Evolutionary conservation across 2,329 filamentous ascomycete species (phyloP), one percentile per base, ranked within the genome.

Genomic region (Alternaria angustiovoidea): DNA sequence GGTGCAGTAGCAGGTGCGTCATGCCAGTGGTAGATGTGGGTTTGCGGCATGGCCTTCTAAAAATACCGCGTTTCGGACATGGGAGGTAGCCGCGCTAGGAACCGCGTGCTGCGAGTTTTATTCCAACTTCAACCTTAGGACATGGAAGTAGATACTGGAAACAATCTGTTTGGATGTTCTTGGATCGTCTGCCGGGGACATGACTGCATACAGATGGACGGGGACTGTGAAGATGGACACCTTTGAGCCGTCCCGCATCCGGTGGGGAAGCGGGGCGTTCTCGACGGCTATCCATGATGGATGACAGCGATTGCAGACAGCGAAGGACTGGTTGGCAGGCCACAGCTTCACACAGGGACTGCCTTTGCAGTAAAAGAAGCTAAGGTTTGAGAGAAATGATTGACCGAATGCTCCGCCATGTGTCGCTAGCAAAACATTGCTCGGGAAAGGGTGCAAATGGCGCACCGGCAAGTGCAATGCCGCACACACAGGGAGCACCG

Each of bases 1-100:
- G 55, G 54, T 59, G 59, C 48, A 59, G 57, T 51, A 49, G 49
- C 54, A 59, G 63, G 53, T 67, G 62, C 64, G 56, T 65, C 64
- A 65, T 65, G 28, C 44, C 30, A 51, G 49, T 28, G 5, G 60
- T 39, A 51, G 16, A 24, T n/a, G 54, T 53, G 57, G 60, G 47
- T 56, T 56, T 36, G 53, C 43, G 51, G 58, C 63, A 57, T 43
- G 61, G 22, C 47, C 24, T 64, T 47, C 65, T 68, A 68, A 64
- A 64, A 66, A 63, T 68, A 68, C 57, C 57, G 56, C 47, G 60
- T 61, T 55, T 65, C 53, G 64, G 57, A 56, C 64, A 58, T 55
- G 63, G 38, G 47, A 54, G 52, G 55, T 32, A 55, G 51, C 41
- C 26, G 54, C 62, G 58, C 64, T 68, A 66, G 58, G 51, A 51